These are phyloP conservation scores for Pyrus betulifolia DNA, from an alignment of 306 rosid species.

Conservation along the genomic window DNA sequence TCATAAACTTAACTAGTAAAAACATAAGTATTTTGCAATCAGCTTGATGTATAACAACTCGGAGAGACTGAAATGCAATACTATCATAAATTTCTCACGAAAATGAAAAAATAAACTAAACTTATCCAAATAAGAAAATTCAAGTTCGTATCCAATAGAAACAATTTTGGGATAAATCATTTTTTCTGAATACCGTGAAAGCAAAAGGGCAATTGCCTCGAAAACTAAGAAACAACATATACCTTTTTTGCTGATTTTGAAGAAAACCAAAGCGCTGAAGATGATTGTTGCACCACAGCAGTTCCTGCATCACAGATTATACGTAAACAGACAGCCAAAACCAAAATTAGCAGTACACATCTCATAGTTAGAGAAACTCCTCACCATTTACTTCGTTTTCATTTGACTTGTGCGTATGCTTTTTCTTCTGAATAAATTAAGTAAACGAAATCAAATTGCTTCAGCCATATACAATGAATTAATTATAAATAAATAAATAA, in stretches of 20 bases:
- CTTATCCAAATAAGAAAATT: neutral
- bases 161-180: neutral
- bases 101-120: neutral
- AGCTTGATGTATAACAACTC: neutral
- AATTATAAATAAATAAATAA: neutral
- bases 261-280: conserved; percentile 57
- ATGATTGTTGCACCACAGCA: conserved; percentile 35
- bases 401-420: conserved; percentile 32
- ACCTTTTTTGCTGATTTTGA: conserved; percentile 70
- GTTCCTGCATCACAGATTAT: conserved; percentile 39
- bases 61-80: neutral
- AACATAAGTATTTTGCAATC: neutral
- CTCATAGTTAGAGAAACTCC: conserved; percentile 14
- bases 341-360: neutral
- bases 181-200: neutral
- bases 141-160: neutral
- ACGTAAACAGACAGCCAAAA: conserved; percentile 8
- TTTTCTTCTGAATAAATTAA: conserved; percentile 53
- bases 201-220: neutral
- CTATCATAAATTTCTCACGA: neutral
- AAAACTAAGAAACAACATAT: neutral
- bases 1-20: neutral
- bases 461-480: neutral
- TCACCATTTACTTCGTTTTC: conserved; percentile 43
- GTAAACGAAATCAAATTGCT: conserved; percentile 1